These are phyloP conservation scores for Phragmites australis DNA, from an alignment of 176 grass and related monocot genomes.

Conservation along the genomic window DNA sequence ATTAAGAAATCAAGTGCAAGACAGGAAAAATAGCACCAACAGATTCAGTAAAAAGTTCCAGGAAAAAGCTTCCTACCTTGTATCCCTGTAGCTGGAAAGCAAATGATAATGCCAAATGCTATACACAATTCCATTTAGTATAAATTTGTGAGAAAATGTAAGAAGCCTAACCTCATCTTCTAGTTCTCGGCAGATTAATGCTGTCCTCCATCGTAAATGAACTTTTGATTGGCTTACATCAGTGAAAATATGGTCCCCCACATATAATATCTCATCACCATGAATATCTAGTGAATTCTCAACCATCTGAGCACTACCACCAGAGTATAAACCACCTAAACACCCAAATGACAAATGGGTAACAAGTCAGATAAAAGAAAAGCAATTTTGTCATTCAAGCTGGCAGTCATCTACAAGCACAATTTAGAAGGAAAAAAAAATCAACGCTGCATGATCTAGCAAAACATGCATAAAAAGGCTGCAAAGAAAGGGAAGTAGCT, in stretches of 20 bases:
- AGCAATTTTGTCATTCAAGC: not conserved
- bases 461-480: constrained; percentile 11
- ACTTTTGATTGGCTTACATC: constrained; percentile 99
- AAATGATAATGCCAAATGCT: constrained; percentile 10
- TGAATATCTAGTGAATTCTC: constrained; percentile 89
- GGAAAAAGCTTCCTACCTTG: constrained; percentile 7
- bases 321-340: constrained; percentile 95
- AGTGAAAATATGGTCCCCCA: constrained; percentile 96
- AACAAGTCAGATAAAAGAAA: constrained; percentile 3
- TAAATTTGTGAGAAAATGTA: not conserved
- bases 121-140: not conserved
- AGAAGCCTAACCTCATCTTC: constrained; percentile 78
- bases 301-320: constrained; percentile 95
- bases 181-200: constrained; percentile 89
- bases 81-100: constrained; percentile 12
- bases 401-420: not conserved
- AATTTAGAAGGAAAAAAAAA: constrained; percentile 2
- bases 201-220: constrained; percentile 96
- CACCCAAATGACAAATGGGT: constrained; percentile 21
- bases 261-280: constrained; percentile 98
- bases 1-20: constrained; percentile 24
- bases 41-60: constrained; percentile 14
- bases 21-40: not conserved
- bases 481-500: not conserved
- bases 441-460: not conserved